Base-by-base conservation (phyloP, 23 red algal genomes). In the Gracilaria domingensis region DNA sequence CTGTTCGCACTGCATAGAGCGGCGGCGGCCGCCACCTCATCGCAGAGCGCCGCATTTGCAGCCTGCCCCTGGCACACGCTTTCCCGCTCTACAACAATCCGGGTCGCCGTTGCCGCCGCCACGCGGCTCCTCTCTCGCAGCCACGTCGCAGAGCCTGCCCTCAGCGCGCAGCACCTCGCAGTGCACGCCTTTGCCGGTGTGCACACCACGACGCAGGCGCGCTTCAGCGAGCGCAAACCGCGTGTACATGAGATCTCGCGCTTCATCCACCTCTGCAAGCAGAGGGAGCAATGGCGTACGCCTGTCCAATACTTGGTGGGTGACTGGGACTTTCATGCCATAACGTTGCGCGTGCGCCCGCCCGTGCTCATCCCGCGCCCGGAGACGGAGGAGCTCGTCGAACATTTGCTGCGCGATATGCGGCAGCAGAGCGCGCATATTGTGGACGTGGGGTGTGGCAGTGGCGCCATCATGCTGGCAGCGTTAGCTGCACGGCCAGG, bases 261-360 rank as follows among this genome's bases (percentile, higher is more conserved):
- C 30, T 88, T 80, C 66, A 23, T 70, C 0, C 8, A 13, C 25
- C 89, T 94, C 34, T 93, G 85, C 44, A 13, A 54, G 4, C 69
- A 40, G 51, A 53, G 88, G 16, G 28, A 67, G 5, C 21, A 23
- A 20, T 21, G 25, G 0, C 85, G 92, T 32, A 82, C 70, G 48
- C 97, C 97, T 1, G 58, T 99, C 18, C 97, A 99, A 80, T 99
- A 99, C 79, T 75, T 99, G 25, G 83, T 95, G 25, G 97, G 97
- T 20, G 67, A 94, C 40, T 99, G 97, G 97, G 91, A 96, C 47
- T 99, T 99, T 66, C 89, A 96, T 62, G 16, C 20, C 55, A 17
- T 99, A 35, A 88, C 56, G 39, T 48, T 99, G 48, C 42, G 20
- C 1, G 28, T 99, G 29, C 81, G 81, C 23, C 16, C 86, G 34